These are phyloP conservation scores for Aphanomyces astaci DNA, from an alignment of 352 stramenopile genomes.

Conservation along the genomic window DNA sequence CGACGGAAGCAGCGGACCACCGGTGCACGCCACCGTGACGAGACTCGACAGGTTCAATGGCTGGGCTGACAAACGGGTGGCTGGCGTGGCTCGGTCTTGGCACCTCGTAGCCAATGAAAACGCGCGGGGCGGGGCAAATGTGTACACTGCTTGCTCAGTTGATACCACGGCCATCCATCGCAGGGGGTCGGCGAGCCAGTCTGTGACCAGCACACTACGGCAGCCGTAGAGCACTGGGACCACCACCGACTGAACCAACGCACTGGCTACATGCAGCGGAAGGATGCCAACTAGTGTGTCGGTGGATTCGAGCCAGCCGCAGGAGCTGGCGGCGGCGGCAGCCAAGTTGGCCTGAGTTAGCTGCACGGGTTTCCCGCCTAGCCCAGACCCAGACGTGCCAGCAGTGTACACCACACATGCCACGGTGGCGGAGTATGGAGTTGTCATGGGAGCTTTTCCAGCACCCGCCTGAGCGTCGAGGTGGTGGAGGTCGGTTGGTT, in stretches of 20 bases:
- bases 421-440: too few species aligned
- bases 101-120: background rate
- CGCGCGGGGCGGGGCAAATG: background rate
- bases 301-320: background rate
- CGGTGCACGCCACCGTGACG: background rate
- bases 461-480: too few species aligned
- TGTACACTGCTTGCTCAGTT: background rate
- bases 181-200: background rate
- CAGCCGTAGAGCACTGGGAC: background rate
- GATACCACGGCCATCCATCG: constrained; percentile 1
- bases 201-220: background rate
- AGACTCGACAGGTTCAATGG: background rate
- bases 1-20: background rate
- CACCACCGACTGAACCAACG: background rate
- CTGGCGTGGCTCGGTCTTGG: too few species aligned
- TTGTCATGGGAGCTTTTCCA: too few species aligned
- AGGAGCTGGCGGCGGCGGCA: background rate
- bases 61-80: too few species aligned
- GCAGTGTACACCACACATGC: constrained; percentile 1
- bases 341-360: background rate
- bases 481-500: too few species aligned
- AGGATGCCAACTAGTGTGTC: background rate
- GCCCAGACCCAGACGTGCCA: background rate
- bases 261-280: background rate
- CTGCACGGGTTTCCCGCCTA: background rate